Conservation (phyloP, 306 rosid genomes). For the Castanospermum australe region DNA sequence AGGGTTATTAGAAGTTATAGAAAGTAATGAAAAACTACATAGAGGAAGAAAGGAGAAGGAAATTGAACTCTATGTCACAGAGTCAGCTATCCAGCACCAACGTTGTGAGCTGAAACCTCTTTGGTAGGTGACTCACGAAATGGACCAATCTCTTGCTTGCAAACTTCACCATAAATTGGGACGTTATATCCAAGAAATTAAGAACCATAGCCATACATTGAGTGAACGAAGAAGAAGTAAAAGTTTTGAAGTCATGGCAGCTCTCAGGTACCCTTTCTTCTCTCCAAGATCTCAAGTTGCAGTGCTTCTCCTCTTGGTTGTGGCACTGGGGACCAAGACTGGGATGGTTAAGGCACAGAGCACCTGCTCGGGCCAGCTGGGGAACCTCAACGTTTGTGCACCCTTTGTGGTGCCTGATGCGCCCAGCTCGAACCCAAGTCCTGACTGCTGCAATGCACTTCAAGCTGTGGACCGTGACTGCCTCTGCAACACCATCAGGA, state of each 20-base stretch:
- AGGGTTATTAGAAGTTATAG: background rate
- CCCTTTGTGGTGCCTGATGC: conserved; percentile 65
- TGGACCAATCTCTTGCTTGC: background rate
- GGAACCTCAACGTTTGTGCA: conserved; percentile 54
- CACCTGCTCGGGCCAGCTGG: conserved; percentile 44
- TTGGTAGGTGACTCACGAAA: conserved; percentile 19
- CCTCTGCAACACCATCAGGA: conserved; percentile 62
- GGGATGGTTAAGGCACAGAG: conserved; percentile 39
- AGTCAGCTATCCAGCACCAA: conserved; percentile 12
- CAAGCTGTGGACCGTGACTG: conserved; percentile 46
- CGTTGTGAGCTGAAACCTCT: background rate
- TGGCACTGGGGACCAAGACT: conserved; percentile 15
- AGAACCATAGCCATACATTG: background rate
- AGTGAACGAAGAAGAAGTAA: background rate
- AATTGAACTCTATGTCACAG: background rate
- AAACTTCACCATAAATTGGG: conserved; percentile 8
- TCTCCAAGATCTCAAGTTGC: conserved; percentile 15
- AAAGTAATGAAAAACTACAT: too few relatives aligned
- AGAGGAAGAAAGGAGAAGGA: background rate
- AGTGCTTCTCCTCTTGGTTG: conserved; percentile 28
- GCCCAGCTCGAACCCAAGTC: conserved; percentile 35
- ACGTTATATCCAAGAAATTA: background rate
- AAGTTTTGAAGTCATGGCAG: conserved; percentile 24
- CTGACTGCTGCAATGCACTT: conserved; percentile 59
- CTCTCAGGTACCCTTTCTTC: conserved; percentile 22